phyloP scores from a whole-genome alignment of 768 basidiomycete genomes.

The Pisolithus tinctorius region DNA sequence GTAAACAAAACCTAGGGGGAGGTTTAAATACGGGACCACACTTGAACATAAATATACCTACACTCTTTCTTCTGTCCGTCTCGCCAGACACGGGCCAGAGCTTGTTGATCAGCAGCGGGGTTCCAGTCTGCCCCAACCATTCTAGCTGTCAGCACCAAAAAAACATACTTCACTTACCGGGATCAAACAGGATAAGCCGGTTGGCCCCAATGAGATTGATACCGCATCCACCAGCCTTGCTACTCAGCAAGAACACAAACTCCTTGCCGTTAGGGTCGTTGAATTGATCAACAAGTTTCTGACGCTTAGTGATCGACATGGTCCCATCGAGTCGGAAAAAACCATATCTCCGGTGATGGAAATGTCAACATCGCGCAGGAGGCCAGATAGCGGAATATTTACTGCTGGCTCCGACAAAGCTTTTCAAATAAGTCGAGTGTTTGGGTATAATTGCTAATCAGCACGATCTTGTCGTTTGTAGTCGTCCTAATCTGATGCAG shows the following conservation, averaged over 20 bases:
- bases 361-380: not conserved
- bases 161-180: conserved; percentile 45
- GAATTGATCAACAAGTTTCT: conserved; percentile 94
- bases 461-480: conserved; percentile 90
- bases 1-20: conserved; percentile 81
- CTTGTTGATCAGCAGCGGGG: conserved; percentile 97
- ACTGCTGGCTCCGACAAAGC: conserved; percentile 82
- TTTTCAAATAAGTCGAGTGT: conserved; percentile 92
- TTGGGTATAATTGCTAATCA: conserved; percentile 96
- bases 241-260: conserved; percentile 90
- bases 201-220: conserved; percentile 97
- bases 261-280: conserved; percentile 91
- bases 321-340: conserved; percentile 93
- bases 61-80: conserved; percentile 99
- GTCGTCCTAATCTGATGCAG: conserved; percentile 73
- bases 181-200: conserved; percentile 91
- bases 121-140: conserved; percentile 75
- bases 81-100: conserved; percentile 97
- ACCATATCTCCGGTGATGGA: conserved; percentile 57
- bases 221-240: conserved; percentile 93
- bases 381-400: conserved; percentile 8
- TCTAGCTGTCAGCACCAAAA: not conserved
- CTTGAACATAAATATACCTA: conserved; percentile 31
- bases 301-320: conserved; percentile 86
- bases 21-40: not conserved